These are phyloP conservation scores for Pugionium dolabratum DNA, from an alignment of 345 rosid species.

Conservation along the genomic window DNA sequence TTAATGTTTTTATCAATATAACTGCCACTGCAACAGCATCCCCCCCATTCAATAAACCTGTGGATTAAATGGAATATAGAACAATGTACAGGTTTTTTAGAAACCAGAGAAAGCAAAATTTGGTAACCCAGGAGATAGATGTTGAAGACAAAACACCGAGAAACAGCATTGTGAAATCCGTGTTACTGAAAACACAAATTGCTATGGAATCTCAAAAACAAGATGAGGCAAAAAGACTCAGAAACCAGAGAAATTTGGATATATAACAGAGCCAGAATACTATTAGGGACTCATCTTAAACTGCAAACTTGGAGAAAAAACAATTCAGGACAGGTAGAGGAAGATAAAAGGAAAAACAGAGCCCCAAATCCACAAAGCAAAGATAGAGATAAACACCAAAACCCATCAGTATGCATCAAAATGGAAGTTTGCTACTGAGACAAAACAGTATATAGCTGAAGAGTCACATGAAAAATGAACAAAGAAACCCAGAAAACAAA, in stretches of 20 bases:
- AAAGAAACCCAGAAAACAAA: background rate
- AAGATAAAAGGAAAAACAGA: background rate
- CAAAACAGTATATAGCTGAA: background rate
- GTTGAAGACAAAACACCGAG: background rate
- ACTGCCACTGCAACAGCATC: slow-evolving; percentile 70
- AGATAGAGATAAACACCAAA: background rate
- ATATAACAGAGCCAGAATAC: background rate
- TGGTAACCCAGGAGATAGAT: background rate
- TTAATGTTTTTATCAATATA: slow-evolving; percentile 36
- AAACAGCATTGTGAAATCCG: background rate
- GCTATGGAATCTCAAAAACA: background rate
- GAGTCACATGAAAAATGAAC: slow-evolving; percentile 3
- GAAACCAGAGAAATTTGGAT: slow-evolving; percentile 2
- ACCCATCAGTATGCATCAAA: background rate
- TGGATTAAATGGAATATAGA: background rate
- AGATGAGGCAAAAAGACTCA: background rate
- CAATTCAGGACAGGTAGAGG: background rate
- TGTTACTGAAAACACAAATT: background rate
- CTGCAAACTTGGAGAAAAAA: slow-evolving; percentile 15
- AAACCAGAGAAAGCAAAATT: background rate
- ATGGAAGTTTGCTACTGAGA: slow-evolving; percentile 10
- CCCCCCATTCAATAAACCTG: slow-evolving; percentile 83
- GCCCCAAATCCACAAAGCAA: slow-evolving; percentile 9
- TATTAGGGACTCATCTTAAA: background rate
- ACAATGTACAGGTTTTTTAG: background rate